phyloP scores from a whole-genome alignment of 768 basidiomycete species.

The Boletus barrowsii region DNA sequence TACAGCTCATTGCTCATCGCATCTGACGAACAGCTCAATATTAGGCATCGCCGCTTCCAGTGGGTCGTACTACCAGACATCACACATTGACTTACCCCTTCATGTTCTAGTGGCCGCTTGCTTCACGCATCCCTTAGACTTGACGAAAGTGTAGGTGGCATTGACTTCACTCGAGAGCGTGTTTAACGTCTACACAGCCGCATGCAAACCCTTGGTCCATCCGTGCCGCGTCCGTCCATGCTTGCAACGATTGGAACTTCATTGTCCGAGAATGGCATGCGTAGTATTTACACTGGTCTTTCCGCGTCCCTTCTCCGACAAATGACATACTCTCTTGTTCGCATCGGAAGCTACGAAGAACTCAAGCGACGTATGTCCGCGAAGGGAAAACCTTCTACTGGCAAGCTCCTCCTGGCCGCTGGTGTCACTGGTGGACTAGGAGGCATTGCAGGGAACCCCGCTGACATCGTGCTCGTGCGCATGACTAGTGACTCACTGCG shows the following conservation, averaged over 20 bases:
- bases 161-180: neutral
- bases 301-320: constrained; percentile 51
- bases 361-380: constrained; percentile 57
- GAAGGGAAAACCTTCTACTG: constrained; percentile 49
- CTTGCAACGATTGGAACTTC: constrained; percentile 62
- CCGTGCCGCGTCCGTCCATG: constrained; percentile 59
- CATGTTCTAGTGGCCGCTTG: constrained; percentile 64
- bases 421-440: constrained; percentile 76
- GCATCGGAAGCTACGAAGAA: constrained; percentile 79
- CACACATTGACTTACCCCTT: neutral
- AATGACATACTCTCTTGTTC: constrained; percentile 55
- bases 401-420: constrained; percentile 60
- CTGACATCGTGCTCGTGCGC: constrained; percentile 72
- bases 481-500: constrained; percentile 87
- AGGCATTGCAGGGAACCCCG: constrained; percentile 80
- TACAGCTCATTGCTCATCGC: neutral
- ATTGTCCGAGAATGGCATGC: constrained; percentile 62
- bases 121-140: constrained; percentile 79
- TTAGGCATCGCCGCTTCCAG: constrained; percentile 63
- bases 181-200: constrained; percentile 43
- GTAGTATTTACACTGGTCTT: constrained; percentile 77
- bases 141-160: constrained; percentile 74
- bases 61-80: constrained; percentile 31
- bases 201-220: constrained; percentile 69
- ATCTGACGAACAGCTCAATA: constrained; percentile 9